Conservation (phyloP, 305 asterid species). For the Plantago rigida region DNA sequence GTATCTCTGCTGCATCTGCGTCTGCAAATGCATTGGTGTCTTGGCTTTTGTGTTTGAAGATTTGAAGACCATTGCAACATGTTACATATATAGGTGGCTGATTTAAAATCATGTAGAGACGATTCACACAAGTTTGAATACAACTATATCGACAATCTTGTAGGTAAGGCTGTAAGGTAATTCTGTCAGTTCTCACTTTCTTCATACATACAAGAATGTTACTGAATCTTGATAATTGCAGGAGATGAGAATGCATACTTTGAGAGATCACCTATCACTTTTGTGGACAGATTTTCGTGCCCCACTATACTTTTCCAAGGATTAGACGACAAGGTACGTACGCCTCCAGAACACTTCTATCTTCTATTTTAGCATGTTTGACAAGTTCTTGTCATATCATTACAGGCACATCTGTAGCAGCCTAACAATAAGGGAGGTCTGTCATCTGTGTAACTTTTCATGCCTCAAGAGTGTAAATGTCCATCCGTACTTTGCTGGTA, state of each 20-base stretch:
- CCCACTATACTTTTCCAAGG: constrained; percentile 86
- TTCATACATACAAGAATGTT: not conserved
- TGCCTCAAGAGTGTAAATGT: not conserved
- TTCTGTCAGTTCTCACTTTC: no score
- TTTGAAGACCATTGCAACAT: no score
- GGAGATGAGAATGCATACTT: constrained; percentile 54
- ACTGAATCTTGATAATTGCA: constrained; percentile 29
- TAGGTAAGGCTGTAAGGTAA: constrained; percentile 39
- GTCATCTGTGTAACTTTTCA: not conserved
- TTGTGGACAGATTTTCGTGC: constrained; percentile 67
- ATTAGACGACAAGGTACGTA: constrained; percentile 79
- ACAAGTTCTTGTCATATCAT: not conserved
- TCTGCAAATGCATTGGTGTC: no score
- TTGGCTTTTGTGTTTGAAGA: no score
- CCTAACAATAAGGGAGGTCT: no score
- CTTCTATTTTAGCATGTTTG: not conserved
- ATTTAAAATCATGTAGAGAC: constrained; percentile 53
- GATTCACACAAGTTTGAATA: constrained; percentile 90
- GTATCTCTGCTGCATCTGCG: no score
- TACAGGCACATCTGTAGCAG: no score
- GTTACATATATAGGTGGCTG: constrained; percentile 25
- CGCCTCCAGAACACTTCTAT: not conserved
- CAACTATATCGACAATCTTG: constrained; percentile 69
- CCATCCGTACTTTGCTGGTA: not conserved
- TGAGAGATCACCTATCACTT: constrained; percentile 82